These are phyloP conservation scores for Phytopythium kandeliae DNA, from an alignment of 352 stramenopile genomes.

Conservation along the genomic window DNA sequence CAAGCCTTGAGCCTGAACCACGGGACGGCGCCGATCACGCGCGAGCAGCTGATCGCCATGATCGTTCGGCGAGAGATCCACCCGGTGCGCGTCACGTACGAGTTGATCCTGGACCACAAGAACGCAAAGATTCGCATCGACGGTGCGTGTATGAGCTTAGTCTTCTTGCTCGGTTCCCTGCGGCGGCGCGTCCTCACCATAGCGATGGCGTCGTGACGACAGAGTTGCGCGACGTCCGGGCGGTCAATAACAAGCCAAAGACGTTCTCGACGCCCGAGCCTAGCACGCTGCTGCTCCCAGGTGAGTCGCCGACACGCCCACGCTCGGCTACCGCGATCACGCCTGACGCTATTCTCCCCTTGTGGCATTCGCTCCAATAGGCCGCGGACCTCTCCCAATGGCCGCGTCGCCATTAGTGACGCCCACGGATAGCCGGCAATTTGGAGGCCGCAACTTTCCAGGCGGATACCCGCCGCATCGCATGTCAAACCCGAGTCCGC, in stretches of 20 bases:
- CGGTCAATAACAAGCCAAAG: constrained; percentile 68
- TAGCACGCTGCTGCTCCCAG: constrained; percentile 58
- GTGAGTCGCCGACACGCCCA: constrained; percentile 8
- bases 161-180: no score
- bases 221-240: constrained; percentile 74
- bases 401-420: constrained; percentile 71
- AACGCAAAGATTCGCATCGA: constrained; percentile 93
- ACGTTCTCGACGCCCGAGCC: constrained; percentile 67
- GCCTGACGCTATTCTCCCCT: not conserved
- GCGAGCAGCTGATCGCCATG: constrained; percentile 55
- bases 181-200: no score
- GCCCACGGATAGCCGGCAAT: constrained; percentile 58
- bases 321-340: not conserved
- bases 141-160: constrained; percentile 34
- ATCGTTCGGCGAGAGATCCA: constrained; percentile 54
- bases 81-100: constrained; percentile 93
- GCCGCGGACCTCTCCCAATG: constrained; percentile 74
- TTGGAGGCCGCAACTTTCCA: constrained; percentile 45
- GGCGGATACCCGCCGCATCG: constrained; percentile 13
- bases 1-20: constrained; percentile 60
- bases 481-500: constrained; percentile 13
- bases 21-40: constrained; percentile 27
- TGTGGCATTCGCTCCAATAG: constrained; percentile 9
- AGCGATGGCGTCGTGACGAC: no score
- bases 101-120: constrained; percentile 98